Evolutionary conservation across 225 moss, liverwort and hornwort species (phyloP).

Genomic region (Neckera pumila): DNA sequence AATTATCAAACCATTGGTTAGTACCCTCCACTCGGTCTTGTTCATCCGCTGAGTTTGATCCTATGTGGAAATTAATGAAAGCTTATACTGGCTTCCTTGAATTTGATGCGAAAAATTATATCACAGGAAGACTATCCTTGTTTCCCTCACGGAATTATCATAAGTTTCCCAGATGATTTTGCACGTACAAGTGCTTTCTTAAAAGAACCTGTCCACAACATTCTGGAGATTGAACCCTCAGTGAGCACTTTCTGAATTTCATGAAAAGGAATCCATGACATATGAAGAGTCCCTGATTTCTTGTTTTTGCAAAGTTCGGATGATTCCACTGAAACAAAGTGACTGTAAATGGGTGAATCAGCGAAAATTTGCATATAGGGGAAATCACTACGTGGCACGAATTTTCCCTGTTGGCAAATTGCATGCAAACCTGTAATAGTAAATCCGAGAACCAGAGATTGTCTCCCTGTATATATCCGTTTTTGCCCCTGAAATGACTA

Average conservation of each 20-base stretch:
- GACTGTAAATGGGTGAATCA: neutral
- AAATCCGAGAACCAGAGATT: neutral
- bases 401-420: neutral
- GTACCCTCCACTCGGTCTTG: neutral
- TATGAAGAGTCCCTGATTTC: too few relatives aligned
- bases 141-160: neutral
- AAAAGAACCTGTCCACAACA: too few relatives aligned
- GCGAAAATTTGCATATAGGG: neutral
- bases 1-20: neutral
- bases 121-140: neutral
- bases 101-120: neutral
- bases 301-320: too few relatives aligned
- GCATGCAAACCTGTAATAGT: neutral
- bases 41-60: neutral
- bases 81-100: neutral
- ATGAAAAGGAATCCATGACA: too few relatives aligned
- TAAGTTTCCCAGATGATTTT: neutral
- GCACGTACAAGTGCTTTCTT: too few relatives aligned
- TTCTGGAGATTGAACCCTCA: too few relatives aligned
- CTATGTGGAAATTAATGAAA: neutral
- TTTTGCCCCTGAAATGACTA: neutral
- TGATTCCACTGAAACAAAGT: too few relatives aligned
- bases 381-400: neutral
- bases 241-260: too few relatives aligned
- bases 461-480: neutral